These are phyloP conservation scores for Tulasnella sp. DNA, from an alignment of 768 basidiomycete genomes.

Conservation along the genomic window DNA sequence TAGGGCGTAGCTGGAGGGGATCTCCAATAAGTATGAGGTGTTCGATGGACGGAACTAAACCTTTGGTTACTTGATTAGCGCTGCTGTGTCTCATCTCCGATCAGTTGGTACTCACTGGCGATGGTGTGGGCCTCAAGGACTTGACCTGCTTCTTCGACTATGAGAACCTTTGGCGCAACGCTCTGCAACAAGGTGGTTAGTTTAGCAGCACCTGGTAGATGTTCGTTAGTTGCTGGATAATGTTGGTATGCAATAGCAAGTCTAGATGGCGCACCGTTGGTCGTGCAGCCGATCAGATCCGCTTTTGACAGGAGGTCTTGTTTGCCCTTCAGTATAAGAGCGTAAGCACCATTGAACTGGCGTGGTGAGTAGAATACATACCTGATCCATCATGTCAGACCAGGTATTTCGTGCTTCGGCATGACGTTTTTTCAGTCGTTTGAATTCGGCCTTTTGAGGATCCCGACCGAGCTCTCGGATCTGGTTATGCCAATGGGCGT, in stretches of 20 bases:
- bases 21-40: constrained; percentile 81
- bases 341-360: background rate
- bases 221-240: background rate
- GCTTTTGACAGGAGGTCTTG: constrained; percentile 52
- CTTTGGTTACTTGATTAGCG: constrained; percentile 30
- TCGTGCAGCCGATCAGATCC: constrained; percentile 72
- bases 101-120: constrained; percentile 34
- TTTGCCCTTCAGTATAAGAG: constrained; percentile 45
- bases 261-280: constrained; percentile 50
- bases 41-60: constrained; percentile 59
- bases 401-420: constrained; percentile 42
- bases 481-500: constrained; percentile 48
- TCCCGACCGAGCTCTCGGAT: constrained; percentile 40
- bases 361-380: background rate
- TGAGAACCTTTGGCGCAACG: constrained; percentile 55
- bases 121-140: constrained; percentile 49
- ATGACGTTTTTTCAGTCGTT: constrained; percentile 42
- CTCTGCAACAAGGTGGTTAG: constrained; percentile 57
- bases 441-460: constrained; percentile 45
- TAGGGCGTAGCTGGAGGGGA: constrained; percentile 70
- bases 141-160: constrained; percentile 60
- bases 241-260: background rate
- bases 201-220: constrained; percentile 59
- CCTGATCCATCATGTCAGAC: constrained; percentile 50
- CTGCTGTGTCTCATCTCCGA: too few relatives aligned